Evolutionary conservation across 129 eudicot species (phyloP).

Genomic region (Logfia minima): DNA sequence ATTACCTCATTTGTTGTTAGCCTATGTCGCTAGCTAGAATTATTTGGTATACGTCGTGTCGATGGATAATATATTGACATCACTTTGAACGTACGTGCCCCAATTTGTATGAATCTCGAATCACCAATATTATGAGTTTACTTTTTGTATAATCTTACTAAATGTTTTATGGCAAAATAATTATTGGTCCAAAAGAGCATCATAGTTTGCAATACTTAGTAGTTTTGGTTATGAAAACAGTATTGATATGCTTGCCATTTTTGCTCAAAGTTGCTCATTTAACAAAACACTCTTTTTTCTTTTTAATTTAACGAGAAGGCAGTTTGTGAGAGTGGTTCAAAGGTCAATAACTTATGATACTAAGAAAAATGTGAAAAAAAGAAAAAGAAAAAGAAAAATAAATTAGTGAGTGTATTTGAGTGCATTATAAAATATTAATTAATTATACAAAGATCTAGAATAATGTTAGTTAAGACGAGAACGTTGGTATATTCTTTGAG

Average conservation of each 20-base stretch:
- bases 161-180: neutral
- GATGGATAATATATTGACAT: neutral
- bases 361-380: neutral
- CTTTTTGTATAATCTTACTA: neutral
- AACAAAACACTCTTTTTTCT: too few relatives aligned
- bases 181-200: neutral
- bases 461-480: too few relatives aligned
- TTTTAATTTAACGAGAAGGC: too few relatives aligned
- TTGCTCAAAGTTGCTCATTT: too few relatives aligned
- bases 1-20: conserved; percentile 5
- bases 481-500: too few relatives aligned
- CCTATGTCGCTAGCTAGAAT: neutral
- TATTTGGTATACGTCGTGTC: neutral
- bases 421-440: conserved; percentile 12
- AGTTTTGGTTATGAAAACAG: too few relatives aligned
- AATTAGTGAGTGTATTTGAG: conserved; percentile 40
- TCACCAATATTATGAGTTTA: too few relatives aligned
- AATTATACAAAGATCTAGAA: neutral
- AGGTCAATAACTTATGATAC: neutral
- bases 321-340: neutral
- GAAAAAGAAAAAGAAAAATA: conserved; percentile 19
- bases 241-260: too few relatives aligned
- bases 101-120: too few relatives aligned
- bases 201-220: too few relatives aligned
- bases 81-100: neutral